Evolutionary conservation across 805 yeast species (phyloP).

Genomic region (Blastobotrys terrestris): DNA sequence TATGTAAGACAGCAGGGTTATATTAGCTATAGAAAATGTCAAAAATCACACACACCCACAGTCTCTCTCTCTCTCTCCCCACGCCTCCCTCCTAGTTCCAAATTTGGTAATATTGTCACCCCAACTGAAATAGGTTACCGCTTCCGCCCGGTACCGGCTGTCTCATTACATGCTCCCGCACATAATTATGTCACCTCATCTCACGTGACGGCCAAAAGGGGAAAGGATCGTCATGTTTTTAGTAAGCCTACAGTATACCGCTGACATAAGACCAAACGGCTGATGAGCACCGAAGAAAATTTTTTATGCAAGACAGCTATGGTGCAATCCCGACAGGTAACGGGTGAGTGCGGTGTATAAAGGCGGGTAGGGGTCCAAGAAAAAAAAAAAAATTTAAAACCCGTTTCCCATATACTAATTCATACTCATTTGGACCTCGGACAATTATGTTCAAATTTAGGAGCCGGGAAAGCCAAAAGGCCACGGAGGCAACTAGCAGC

Average conservation of each 20-base stretch:
- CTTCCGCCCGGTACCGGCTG: not conserved
- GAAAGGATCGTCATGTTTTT: not conserved
- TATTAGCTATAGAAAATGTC: no score
- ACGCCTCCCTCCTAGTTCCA: no score
- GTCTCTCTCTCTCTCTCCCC: no score
- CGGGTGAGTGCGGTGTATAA: not conserved
- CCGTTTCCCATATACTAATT: not conserved
- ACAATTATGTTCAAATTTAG: not conserved
- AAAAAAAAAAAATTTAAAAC: not conserved
- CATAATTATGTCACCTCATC: not conserved
- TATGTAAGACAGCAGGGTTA: no score
- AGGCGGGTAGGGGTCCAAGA: not conserved
- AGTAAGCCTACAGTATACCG: not conserved
- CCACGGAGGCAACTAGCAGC: not conserved
- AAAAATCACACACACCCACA: no score
- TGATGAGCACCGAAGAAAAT: not conserved
- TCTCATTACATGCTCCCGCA: not conserved
- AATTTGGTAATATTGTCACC: no score
- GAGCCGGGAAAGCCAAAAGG: not conserved
- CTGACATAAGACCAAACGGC: not conserved
- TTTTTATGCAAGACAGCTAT: not conserved
- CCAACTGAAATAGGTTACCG: not conserved
- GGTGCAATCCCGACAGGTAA: not conserved
- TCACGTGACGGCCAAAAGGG: not conserved
- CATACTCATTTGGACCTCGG: not conserved